Percentiles rank a stretch among this genome's conserved stretches.
Conservation (phyloP, 441 rosid genomes). For the Iberis amara region DNA sequence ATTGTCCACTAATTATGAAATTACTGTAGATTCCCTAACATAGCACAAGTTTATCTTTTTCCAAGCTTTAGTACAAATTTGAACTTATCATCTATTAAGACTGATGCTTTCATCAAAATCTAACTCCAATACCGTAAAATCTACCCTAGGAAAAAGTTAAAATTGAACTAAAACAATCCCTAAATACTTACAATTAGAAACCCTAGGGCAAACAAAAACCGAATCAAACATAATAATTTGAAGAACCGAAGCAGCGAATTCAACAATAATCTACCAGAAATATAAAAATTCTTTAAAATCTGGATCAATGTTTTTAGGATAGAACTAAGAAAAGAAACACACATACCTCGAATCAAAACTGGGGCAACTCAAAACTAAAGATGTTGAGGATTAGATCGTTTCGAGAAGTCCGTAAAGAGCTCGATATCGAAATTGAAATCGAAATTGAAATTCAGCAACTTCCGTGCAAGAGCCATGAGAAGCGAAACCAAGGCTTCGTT, state of each 20-base stretch:
- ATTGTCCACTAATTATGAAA: no score
- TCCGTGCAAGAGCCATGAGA: conserved; percentile 25
- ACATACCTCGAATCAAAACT: conserved; percentile 28
- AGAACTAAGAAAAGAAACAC: conserved; percentile 9
- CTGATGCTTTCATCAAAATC: conserved; percentile 31
- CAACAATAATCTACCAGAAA: conserved; percentile 16
- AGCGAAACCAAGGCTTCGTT: conserved; percentile 32
- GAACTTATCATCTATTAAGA: conserved; percentile 25
- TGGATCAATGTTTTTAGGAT: conserved; percentile 27
- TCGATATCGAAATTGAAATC: neutral
- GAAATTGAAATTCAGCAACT: conserved; percentile 29
- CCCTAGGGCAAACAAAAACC: conserved; percentile 31
- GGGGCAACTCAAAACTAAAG: conserved; percentile 20
- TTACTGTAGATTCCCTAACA: no score
- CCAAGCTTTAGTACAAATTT: conserved; percentile 21
- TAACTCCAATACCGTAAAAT: conserved; percentile 34
- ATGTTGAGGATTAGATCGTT: conserved; percentile 15
- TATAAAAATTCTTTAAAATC: conserved; percentile 33
- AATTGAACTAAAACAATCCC: conserved; percentile 15
- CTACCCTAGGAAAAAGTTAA: conserved; percentile 1
- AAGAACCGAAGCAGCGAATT: conserved; percentile 16
- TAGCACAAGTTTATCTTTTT: neutral
- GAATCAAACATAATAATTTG: conserved; percentile 27
- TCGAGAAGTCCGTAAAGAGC: conserved; percentile 4
- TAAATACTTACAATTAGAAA: conserved; percentile 12